Percentiles rank a stretch among this genome's conserved stretches.
Evolutionary conservation across 768 basidiomycete species (phyloP).

Genomic region (Dictyophora rubrovolvata): DNA sequence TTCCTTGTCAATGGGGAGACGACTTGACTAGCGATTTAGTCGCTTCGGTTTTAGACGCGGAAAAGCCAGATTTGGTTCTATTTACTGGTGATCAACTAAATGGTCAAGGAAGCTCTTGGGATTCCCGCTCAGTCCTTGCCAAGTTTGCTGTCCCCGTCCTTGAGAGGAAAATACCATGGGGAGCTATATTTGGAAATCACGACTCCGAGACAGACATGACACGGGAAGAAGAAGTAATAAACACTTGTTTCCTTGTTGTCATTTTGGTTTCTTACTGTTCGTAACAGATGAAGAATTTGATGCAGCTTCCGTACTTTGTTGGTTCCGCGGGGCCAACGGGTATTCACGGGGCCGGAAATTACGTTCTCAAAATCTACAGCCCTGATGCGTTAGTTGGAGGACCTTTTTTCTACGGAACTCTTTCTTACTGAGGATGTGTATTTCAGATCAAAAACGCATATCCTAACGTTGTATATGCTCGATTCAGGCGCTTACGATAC

Average conservation of each 20-base stretch:
- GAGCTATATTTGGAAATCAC: slow-evolving; percentile 91
- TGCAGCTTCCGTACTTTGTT: slow-evolving; percentile 82
- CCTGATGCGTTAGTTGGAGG: slow-evolving; percentile 60
- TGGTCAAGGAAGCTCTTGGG: slow-evolving; percentile 86
- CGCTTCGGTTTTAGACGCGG: slow-evolving; percentile 55
- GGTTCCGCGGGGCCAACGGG: slow-evolving; percentile 72
- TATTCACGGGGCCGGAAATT: slow-evolving; percentile 88
- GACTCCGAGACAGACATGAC: slow-evolving; percentile 63
- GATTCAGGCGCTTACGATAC: slow-evolving; percentile 76
- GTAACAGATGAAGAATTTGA: slow-evolving; percentile 49
- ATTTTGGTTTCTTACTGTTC: neutral
- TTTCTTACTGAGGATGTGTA: neutral
- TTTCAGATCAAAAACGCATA: slow-evolving; percentile 68
- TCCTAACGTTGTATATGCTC: slow-evolving; percentile 86
- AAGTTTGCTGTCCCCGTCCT: slow-evolving; percentile 79
- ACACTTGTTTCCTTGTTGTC: neutral
- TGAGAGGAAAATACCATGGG: slow-evolving; percentile 75
- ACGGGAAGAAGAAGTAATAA: slow-evolving; percentile 27
- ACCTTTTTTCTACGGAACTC: neutral
- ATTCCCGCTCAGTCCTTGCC: slow-evolving; percentile 75
- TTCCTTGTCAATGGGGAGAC: slow-evolving; percentile 57
- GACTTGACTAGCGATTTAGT: slow-evolving; percentile 70
- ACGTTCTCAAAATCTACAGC: slow-evolving; percentile 75
- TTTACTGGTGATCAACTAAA: slow-evolving; percentile 85
- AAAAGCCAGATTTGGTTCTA: slow-evolving; percentile 86